Base-by-base conservation (phyloP, 345 rosid species). In the Draba incana region DNA sequence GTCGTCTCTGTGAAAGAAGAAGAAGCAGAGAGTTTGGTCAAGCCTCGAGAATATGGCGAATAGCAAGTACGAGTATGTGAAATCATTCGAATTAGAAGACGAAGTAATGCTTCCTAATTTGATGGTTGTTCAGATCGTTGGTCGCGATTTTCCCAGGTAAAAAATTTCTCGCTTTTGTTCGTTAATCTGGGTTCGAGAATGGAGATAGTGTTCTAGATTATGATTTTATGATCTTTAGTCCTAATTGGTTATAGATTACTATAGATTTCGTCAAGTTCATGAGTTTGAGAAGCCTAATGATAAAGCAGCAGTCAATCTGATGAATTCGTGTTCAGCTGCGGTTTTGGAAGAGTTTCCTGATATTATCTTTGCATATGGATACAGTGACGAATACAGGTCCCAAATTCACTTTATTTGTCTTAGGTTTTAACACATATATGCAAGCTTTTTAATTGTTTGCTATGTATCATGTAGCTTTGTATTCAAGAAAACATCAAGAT, bases 61-160 rank as follows among this genome's bases (percentile, higher is more conserved):
- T 66, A 92, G 98, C 82, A 90, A 85, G 65, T 92, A 92, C 51
- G 96, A 90, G 81, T 92, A 92, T 46, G 97, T 92, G 31, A 92
- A 88, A 74, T 80, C 84, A 12, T 90, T 86, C 39, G 97, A 92
- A 74, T 69, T 77, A 23, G 85, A 84, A 28, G 98, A 88, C 23
- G 86, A 88, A 63, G 74, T 92, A 23, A 79, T 88, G 85, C 74
- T 56, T 25, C 95, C 89, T 39, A 92, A 86, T 65, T 37, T 88
- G 72, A 80, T 92, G 47, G 71, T 89, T 56, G 84, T 89, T 75
- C 81, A 77, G 25, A 71, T 92, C 7, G 85, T 76, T 4, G 92
- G 87, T 39, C 77, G 82, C 10, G 50, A 90, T 78, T 89, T 88
- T 53, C 64, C 68, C 10, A 81, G 92, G 96, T 87, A 56, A 62